phyloP scores from a whole-genome alignment of 768 basidiomycete species.

The Asterophora lycoperdoides region DNA sequence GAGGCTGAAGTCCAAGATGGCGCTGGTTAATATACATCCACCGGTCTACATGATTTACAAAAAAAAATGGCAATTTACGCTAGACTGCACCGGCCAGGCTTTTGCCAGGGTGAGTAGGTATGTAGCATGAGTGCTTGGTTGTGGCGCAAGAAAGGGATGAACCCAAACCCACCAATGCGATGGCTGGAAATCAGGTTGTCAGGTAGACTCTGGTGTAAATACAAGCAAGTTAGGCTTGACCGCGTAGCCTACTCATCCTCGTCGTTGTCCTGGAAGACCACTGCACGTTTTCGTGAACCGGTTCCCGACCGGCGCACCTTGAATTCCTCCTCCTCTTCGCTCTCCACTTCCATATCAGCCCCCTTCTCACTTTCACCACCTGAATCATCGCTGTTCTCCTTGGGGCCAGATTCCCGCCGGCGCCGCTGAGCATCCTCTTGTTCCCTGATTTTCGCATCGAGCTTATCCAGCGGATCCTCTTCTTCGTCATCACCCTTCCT shows the following conservation, averaged over 20 bases:
- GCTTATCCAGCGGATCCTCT: slow-evolving; percentile 61
- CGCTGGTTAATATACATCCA: no score
- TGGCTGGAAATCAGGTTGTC: neutral
- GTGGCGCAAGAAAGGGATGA: neutral
- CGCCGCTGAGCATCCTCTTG: slow-evolving; percentile 51
- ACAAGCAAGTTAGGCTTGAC: neutral
- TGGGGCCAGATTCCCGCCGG: slow-evolving; percentile 28
- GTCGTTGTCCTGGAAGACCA: slow-evolving; percentile 64
- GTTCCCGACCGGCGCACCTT: slow-evolving; percentile 53
- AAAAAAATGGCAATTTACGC: no score
- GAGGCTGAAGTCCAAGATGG: neutral
- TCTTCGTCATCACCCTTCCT: slow-evolving; percentile 36
- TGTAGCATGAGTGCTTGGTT: neutral
- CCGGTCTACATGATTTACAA: no score
- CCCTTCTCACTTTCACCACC: slow-evolving; percentile 26
- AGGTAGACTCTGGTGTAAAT: neutral
- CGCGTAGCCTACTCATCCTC: slow-evolving; percentile 35
- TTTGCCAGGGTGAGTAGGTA: no score
- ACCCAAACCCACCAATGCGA: no score
- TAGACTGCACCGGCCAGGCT: no score
- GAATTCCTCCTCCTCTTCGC: slow-evolving; percentile 42
- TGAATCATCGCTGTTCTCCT: slow-evolving; percentile 19
- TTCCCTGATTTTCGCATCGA: slow-evolving; percentile 64
- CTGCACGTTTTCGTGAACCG: slow-evolving; percentile 52
- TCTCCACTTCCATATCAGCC: slow-evolving; percentile 24